Base-by-base conservation (phyloP, 2,329 filamentous ascomycete species). In the Penicillium sp. region DNA sequence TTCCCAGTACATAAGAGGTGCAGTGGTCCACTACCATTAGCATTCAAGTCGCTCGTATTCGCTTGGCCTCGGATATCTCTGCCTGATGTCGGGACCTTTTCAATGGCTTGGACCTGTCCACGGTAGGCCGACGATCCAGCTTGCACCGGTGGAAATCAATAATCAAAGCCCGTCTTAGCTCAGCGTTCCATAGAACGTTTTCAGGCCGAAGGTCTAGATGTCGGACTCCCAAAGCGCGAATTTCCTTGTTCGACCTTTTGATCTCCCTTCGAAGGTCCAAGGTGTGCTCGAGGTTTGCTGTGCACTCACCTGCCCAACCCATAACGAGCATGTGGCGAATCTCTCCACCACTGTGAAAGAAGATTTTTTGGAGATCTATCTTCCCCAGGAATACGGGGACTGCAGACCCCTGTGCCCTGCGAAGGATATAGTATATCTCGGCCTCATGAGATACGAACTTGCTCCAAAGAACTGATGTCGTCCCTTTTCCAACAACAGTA, bases 241-340 rank as follows among this genome's bases (percentile, higher is more conserved):
- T 27, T 27, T 27, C n/a, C n/a, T 27, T 11, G 6, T 27, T 27
- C n/a, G 25, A 27, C 25, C 25, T 27, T 27, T 27, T 27, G 25
- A 27, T 27, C 25, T 27, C 25, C 25, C 25, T 27, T 5, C 25
- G 25, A 27, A 27, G 25, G 6, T 27, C 25, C n/a, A 11, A 4
- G 25, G 25, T 27, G 6, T 27, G 25, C 25, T 27, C 25, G n/a
- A 27, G 25, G 6, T 27, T 27, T 27, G 25, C 25, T 50, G 25
- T 27, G n/a, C 25, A 6, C 25, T 27, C 25, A 11, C 25, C 25
- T 6, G 25, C 55, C 54, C 54, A 61, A 15, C 16, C 52, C 55
- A 61, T 59, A 1, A 61, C 39, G 2, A 61, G 47, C 54, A 61
- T 59, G 35, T 61, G 50, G 2, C 44, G 47, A 25, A 59, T 59